Evolutionary conservation across 345 rosid species (phyloP).

Genomic region (Lepidium sativum): DNA sequence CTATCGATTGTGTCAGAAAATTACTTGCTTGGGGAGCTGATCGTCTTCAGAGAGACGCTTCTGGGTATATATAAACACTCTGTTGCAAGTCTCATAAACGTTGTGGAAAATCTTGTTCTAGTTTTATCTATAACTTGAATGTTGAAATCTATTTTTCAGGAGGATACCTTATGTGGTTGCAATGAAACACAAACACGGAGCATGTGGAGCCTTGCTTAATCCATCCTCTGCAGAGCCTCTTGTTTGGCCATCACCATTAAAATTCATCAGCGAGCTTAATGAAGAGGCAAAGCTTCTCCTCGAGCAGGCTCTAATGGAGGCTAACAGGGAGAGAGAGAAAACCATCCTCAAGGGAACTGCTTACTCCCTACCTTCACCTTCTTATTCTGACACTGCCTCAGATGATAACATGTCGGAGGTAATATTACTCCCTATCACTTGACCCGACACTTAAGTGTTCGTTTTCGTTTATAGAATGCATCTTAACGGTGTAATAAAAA

Average conservation of each 20-base stretch:
- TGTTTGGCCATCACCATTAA: conserved; percentile 96
- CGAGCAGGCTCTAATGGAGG: conserved; percentile 83
- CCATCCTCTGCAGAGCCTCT: conserved; percentile 95
- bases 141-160: conserved; percentile 34
- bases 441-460: neutral
- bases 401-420: conserved; percentile 92
- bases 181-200: conserved; percentile 60
- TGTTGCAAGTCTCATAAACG: neutral
- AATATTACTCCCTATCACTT: neutral
- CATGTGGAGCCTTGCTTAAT: conserved; percentile 83
- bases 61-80: conserved; percentile 46
- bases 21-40: conserved; percentile 98
- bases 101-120: neutral
- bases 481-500: neutral
- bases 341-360: conserved; percentile 62
- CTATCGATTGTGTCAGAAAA: conserved; percentile 81
- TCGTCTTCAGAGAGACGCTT: conserved; percentile 86
- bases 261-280: conserved; percentile 89
- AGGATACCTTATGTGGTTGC: conserved; percentile 88
- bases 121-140: neutral
- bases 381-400: conserved; percentile 47
- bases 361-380: conserved; percentile 54
- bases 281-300: conserved; percentile 72
- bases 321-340: conserved; percentile 81
- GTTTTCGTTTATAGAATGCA: neutral